Base-by-base conservation (phyloP, 306 rosid genomes). In the Dryas octopetala region DNA sequence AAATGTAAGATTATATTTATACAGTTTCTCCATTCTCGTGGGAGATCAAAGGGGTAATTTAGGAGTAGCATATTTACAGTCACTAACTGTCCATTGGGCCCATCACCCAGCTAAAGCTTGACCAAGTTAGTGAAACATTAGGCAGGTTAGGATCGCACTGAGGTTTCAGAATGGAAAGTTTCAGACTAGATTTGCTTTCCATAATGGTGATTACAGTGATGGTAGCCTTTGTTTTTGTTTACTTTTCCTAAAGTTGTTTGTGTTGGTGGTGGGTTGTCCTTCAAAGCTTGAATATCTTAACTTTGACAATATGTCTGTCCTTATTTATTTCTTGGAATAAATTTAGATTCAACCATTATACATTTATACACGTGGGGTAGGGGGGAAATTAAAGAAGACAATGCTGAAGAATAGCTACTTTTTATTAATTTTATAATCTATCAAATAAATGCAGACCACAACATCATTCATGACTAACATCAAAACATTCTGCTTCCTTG, bases 371-470 rank as follows among this genome's bases (percentile, higher is more conserved):
- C 45, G 57, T 72, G 46, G 57, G 66, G 57, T 47, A 44, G 16
- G 49, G 55, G n/a, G 47, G 10, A 13, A 40, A 44, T 47, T 15
- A 45, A 73, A 59, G 47, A 26, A 78, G 65, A 50, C 77, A 71
- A 40, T 55, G 77, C 82, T 76, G 82, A 80, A 74, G 80, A 83
- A 78, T 65, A 78, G 87, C 73, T 64, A 76, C 83, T 84, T 83
- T 80, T 89, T 89, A 78, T 77, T 73, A 64, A 48, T 17, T 61
- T 32, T 73, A 71, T 81, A 60, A 84, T 79, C 75, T 80, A 46
- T 74, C 65, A 70, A 82, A 88, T 78, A 85, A 89, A 86, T 81
- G 75, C 83, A 82, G 77, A 78, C 75, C 75, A 57, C 76, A 75
- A 79, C 88, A 79, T 82, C 90, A 74, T 73, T 77, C 90, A 73